Evolutionary conservation across 345 rosid genomes (phyloP).

Genomic region (Salix caprea): DNA sequence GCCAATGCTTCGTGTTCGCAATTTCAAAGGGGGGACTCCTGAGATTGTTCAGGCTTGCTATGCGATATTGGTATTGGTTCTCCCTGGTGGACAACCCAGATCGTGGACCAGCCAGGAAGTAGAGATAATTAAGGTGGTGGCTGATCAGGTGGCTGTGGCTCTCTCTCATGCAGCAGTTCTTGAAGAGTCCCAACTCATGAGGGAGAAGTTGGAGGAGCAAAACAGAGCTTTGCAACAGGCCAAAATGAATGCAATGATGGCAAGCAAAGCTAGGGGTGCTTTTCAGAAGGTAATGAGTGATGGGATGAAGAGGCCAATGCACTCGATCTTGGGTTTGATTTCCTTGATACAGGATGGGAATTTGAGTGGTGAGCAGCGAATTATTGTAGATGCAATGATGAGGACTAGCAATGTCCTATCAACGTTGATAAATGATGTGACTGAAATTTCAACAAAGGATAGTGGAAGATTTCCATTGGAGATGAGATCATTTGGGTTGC

Average conservation of each 20-base stretch:
- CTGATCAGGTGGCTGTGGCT: constrained; percentile 96
- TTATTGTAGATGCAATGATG: constrained; percentile 73
- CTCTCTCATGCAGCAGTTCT: constrained; percentile 94
- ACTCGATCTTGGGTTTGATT: constrained; percentile 66
- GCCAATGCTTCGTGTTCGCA: constrained; percentile 89
- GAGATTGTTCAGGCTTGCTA: constrained; percentile 64
- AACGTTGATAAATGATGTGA: constrained; percentile 71
- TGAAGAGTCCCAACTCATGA: constrained; percentile 93
- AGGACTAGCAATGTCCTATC: constrained; percentile 72
- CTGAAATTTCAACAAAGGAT: constrained; percentile 66
- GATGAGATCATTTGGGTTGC: constrained; percentile 54
- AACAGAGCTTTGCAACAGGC: constrained; percentile 76
- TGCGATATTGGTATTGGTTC: constrained; percentile 77
- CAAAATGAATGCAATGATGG: constrained; percentile 69
- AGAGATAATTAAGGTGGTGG: constrained; percentile 90
- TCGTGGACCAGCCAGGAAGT: constrained; percentile 76
- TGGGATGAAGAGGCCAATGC: constrained; percentile 95
- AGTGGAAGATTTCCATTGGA: constrained; percentile 65
- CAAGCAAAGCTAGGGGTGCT: constrained; percentile 72
- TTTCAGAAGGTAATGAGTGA: constrained; percentile 90
- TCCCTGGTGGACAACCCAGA: constrained; percentile 60
- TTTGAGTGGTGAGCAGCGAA: constrained; percentile 51
- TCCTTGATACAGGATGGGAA: constrained; percentile 71
- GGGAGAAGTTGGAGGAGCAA: constrained; percentile 82
- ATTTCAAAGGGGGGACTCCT: constrained; percentile 89